Evolutionary conservation across 441 rosid genomes (phyloP), one percentile per base, ranked within the genome.

Genomic region (Melastoma candidum): DNA sequence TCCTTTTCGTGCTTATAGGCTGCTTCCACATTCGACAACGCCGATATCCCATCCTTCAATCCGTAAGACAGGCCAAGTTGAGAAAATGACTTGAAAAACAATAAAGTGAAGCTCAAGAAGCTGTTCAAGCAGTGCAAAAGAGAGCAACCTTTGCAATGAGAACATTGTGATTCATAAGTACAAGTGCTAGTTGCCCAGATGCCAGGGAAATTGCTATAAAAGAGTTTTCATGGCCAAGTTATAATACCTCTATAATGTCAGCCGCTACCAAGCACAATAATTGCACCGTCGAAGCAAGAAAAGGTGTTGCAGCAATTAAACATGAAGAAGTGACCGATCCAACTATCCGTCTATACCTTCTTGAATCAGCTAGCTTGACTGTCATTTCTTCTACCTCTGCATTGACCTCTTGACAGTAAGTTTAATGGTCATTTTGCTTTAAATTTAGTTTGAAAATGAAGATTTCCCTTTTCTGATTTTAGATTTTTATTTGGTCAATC

Each of bases 251-350:
- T 43, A 92, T 64, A 60, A 88, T 84, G 63, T 79, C 83, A 61
- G 85, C 72, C 13, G 83, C 84, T 67, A 77, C 80, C 71, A 92
- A 75, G 82, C 90, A 83, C 44, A 76, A 64, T 25, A 63, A 72
- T 66, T 85, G 98, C 57, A 80, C 66, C 66, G 61, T 59, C 59
- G 96, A 84, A 62, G 86, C 93, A 57, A 86, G 80, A 29, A 89
- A 74, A 60, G 97, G 90, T 11, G 76, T 77, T 67, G 88, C 81
- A 10, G 95, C 74, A 9, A 64, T 67, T 64, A 88, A 75, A 76
- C 97, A 86, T n/a, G 90, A 86, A 64, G 80, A 74, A 49, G 85
- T 82, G 56, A 84, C 71, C 5, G 97, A 88, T 65, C 90, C 96
- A 70, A 93, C 81, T 22, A 64, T 81, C 68, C 78, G 84, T 74